Percentiles rank a stretch among this genome's conserved stretches.
These are phyloP conservation scores for Chytriomyces sp. DNA, from an alignment of 192 early-diverging fungal species.

Conservation along the genomic window DNA sequence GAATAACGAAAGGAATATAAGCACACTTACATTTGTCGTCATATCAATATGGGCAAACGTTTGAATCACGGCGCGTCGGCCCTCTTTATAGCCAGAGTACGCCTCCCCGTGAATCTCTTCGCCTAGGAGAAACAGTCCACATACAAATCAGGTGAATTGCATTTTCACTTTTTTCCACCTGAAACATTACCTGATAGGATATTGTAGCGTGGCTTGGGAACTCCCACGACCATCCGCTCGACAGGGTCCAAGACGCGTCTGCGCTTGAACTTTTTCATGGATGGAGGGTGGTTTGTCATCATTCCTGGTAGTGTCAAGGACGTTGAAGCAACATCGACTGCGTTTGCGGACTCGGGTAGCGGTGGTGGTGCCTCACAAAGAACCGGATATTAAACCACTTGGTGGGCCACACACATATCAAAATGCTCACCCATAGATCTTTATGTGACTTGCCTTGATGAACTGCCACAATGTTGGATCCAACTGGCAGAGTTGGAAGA, in stretches of 20 bases:
- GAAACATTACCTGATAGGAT: conserved; percentile 37
- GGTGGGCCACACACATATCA: background rate
- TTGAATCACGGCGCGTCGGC: conserved; percentile 40
- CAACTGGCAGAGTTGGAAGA: background rate
- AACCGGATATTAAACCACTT: background rate
- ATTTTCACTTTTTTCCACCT: too few relatives aligned
- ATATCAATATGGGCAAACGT: conserved; percentile 45
- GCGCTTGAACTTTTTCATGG: background rate
- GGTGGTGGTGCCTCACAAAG: conserved; percentile 10
- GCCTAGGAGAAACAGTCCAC: too few relatives aligned
- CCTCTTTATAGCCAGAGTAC: conserved; percentile 44
- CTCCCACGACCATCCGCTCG: background rate
- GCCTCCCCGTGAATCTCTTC: conserved; percentile 32
- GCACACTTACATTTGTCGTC: conserved; percentile 40
- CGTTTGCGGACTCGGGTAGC: background rate
- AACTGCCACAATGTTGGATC: background rate
- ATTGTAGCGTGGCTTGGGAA: conserved; percentile 31
- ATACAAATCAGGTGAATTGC: too few relatives aligned
- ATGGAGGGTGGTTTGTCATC: background rate
- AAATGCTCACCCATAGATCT: background rate
- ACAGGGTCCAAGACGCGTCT: conserved; percentile 16
- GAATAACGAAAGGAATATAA: background rate
- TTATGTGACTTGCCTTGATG: conserved; percentile 6
- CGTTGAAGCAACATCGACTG: conserved; percentile 3
- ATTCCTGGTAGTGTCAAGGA: conserved; percentile 33